Conservation (phyloP, 139 green algal species). For the Auxenochlorella pyrenoidosa region DNA sequence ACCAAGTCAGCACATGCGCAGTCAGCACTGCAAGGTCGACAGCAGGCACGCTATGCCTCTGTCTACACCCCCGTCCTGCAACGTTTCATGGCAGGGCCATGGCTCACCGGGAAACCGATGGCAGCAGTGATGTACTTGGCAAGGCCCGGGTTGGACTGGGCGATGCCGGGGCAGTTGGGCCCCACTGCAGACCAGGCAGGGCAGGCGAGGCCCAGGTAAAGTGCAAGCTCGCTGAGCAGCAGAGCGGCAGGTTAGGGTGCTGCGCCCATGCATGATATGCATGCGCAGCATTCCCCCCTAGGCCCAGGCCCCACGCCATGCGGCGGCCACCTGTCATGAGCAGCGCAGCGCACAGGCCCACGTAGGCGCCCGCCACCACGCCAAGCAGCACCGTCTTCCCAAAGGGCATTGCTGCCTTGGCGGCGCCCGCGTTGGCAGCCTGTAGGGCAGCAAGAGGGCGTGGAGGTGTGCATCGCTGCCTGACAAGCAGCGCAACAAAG, state of each 20-base stretch:
- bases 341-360: slow-evolving; percentile 75
- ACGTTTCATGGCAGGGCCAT: slow-evolving; percentile 9
- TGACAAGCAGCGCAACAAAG: too few species aligned
- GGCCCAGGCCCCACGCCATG: too few species aligned
- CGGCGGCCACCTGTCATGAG: slow-evolving; percentile 50
- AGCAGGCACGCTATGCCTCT: too few species aligned
- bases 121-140: slow-evolving; percentile 53
- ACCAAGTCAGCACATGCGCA: too few species aligned
- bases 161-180: slow-evolving; percentile 64
- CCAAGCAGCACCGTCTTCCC: slow-evolving; percentile 59
- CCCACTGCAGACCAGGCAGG: slow-evolving; percentile 37
- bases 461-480: background rate
- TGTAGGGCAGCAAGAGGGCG: background rate
- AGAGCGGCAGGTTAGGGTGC: too few species aligned
- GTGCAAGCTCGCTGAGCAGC: too few species aligned
- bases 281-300: background rate
- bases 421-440: slow-evolving; percentile 31
- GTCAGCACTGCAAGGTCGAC: too few species aligned
- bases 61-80: too few species aligned
- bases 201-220: background rate
- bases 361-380: slow-evolving; percentile 71
- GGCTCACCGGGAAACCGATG: slow-evolving; percentile 74
- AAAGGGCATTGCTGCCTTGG: slow-evolving; percentile 47
- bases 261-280: too few species aligned
- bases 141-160: slow-evolving; percentile 64